Evolutionary conservation across 257 asterid species (phyloP), one percentile per base, ranked within the genome.

Genomic region (Misopates orontium): DNA sequence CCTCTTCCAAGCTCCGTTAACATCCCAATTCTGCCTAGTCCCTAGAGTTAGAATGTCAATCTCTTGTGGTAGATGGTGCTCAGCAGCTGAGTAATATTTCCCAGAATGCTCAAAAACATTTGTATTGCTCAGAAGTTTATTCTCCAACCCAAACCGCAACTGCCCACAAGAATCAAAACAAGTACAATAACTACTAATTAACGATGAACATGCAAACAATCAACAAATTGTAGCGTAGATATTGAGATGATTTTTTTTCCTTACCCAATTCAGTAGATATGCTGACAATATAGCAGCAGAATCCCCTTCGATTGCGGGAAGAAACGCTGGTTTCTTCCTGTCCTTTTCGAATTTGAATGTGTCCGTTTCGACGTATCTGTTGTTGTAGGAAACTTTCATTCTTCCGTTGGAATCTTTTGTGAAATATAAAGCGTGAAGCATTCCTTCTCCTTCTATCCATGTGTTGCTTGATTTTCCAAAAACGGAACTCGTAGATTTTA

Each of bases 1-100:
- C 77, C 96, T 77, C 32, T 65, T 64, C 95, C 96, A 89, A 39
- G 73, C 49, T 58, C 82, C 80, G 42, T 72, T 55, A 14, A 81
- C 58, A 40, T 83, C 80, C 90, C 96, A 84, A 65, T 78, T 73
- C 21, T 66, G 81, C 31, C 51, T 39, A 24, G 91, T 84, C 72
- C 80, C 79, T 0, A 89, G 62, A 0, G 92, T 73, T 10, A 4
- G 17, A 40, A 84, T 41, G 57, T 84, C 90, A 4, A 86, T 74
- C 62, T 86, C 88, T 65, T 81, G 92, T 51, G 95, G 92, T n/a
- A 73, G 58, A 68, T 84, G 87, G 62, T 73, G 83, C 75, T 89
- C 95, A 1, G 95, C 63, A 51, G 61, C 58, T 1, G 96, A 84
- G 71, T 79, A 89, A 21, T 58, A 56, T 68, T 78, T 89, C 52